Evolutionary conservation across 2,329 filamentous ascomycete genomes (phyloP).

Genomic region (Exophiala spinifera): DNA sequence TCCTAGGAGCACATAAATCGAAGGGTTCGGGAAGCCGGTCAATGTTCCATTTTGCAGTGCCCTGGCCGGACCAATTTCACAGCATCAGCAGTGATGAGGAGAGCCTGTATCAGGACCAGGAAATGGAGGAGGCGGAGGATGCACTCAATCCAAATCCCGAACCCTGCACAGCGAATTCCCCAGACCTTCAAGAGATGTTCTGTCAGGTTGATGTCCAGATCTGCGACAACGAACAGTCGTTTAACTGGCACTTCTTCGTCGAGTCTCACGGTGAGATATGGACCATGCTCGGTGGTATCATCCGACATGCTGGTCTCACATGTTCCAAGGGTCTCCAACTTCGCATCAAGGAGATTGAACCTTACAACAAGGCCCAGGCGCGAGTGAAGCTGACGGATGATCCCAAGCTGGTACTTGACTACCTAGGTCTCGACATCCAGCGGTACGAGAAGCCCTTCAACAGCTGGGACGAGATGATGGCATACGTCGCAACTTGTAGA

Average conservation of each 20-base stretch:
- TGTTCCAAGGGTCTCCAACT: neutral
- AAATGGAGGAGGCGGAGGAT: neutral
- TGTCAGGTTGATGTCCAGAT: conserved; percentile 66
- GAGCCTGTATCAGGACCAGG: neutral
- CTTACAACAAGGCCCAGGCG: conserved; percentile 40
- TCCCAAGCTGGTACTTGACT: conserved; percentile 52
- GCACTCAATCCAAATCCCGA: neutral
- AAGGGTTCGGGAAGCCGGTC: conserved; percentile 24
- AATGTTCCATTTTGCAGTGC: conserved; percentile 33
- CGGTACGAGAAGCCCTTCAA: conserved; percentile 57
- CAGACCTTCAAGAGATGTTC: neutral
- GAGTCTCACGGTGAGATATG: conserved; percentile 68
- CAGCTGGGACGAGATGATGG: conserved; percentile 10
- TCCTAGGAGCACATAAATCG: conserved; percentile 10
- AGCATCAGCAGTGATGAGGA: neutral
- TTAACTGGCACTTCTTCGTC: conserved; percentile 65
- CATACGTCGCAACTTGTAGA: conserved; percentile 4
- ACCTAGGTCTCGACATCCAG: conserved; percentile 48
- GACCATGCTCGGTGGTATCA: conserved; percentile 61
- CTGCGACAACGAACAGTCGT: conserved; percentile 42
- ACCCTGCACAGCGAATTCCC: neutral
- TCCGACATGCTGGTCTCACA: conserved; percentile 61
- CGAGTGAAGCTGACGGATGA: conserved; percentile 60
- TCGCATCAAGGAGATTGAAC: conserved; percentile 1
- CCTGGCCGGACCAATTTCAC: conserved; percentile 12